Conservation (phyloP, 805 yeast species). For the Yarrowia sp. region DNA sequence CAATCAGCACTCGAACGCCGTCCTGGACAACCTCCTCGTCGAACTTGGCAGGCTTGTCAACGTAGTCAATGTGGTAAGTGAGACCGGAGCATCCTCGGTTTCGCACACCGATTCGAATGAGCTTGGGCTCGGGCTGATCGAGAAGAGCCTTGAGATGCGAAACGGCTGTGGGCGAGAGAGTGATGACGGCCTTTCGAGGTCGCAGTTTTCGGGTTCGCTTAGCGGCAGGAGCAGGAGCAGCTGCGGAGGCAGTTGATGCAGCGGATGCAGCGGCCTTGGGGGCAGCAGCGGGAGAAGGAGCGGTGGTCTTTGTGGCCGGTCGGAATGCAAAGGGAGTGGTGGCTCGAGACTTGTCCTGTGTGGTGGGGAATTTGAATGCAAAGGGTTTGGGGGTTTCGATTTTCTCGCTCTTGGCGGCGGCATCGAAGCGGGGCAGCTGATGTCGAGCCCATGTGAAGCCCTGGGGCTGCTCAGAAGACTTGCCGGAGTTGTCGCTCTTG, state of each 20-base stretch:
- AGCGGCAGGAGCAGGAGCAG: conserved; percentile 33
- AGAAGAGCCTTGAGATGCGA: conserved; percentile 64
- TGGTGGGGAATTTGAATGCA: conserved; percentile 26
- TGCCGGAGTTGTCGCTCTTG: background rate
- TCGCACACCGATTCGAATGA: conserved; percentile 88
- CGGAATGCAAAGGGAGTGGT: conserved; percentile 21
- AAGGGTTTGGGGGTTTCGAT: conserved; percentile 13
- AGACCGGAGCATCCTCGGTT: conserved; percentile 97
- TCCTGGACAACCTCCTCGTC: conserved; percentile 91
- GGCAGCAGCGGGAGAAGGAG: background rate
- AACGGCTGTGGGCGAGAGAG: conserved; percentile 73
- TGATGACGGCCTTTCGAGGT: conserved; percentile 87
- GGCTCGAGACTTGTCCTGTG: conserved; percentile 20
- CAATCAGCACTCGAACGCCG: conserved; percentile 88
- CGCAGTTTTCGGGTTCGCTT: conserved; percentile 57
- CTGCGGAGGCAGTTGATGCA: background rate
- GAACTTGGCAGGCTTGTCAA: conserved; percentile 85
- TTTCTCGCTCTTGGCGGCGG: background rate
- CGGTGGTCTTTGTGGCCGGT: conserved; percentile 2
- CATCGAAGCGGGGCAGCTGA: conserved; percentile 22
- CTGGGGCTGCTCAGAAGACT: conserved; percentile 1
- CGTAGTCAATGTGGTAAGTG: conserved; percentile 88
- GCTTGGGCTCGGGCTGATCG: conserved; percentile 74
- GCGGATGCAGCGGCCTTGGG: conserved; percentile 1
- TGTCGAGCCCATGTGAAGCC: conserved; percentile 18